Base-by-base conservation (phyloP, 148 eudicot species). In the Tetragonia tetragonoides region DNA sequence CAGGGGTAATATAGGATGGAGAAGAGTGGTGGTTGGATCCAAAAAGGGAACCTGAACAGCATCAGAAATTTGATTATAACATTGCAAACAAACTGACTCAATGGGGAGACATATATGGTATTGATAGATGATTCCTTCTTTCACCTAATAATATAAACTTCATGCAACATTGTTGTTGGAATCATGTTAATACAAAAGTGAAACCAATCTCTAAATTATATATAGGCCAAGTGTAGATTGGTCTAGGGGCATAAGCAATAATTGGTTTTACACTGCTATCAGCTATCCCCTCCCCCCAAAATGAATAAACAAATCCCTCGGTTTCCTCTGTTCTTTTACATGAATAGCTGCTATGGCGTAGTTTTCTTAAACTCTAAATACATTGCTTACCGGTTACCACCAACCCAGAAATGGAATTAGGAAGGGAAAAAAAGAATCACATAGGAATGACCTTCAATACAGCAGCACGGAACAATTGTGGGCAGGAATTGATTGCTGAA, bases 1-100 rank as follows among this genome's bases (percentile, higher is more conserved):
- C 76, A 92, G 84, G 17, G 94, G 99, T 85, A 91, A 82, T 82
- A 92, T 81, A 74, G 99, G 99, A 70, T 80, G 70, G 76, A 87
- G 78, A 82, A 95, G 99, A 24, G 99, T 92, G 63, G 86, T 88
- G 56, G 84, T 84, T 77, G 97, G 97, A 87, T 95, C 97, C 77
- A 95, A 83, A 84, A 92, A 95, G 9, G 97, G 97, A 77, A 95
- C 99, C 97, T 92, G 81, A 64, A 81, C 74, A 72, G 53, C 60
- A 76, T 70, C 21, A 64, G 11, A 74, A 69, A 72, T 14, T 20
- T 75, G 61, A 49, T 38, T 11, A 56, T 5, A 62, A 28, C 47
- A 46, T 61, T 68, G 34, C 44, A 61, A 28, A 34, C 12, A 46
- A 64, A 39, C 2, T 23, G 51, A 57, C 37, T 23, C 60, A 47